Conservation (phyloP, 768 basidiomycete species). For the Hypholoma fasciculare region DNA sequence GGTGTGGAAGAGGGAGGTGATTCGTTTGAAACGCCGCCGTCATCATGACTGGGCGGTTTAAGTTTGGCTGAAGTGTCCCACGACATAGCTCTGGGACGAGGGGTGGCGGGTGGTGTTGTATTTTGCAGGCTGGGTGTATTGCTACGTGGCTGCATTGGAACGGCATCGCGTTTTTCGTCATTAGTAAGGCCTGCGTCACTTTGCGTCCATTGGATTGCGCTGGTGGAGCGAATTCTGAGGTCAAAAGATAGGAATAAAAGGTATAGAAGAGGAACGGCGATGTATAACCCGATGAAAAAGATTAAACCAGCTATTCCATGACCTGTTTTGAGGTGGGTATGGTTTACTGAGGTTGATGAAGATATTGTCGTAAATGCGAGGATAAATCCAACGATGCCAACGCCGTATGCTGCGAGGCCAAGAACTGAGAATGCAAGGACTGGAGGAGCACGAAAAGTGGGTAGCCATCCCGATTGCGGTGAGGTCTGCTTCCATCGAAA, state of each 20-base stretch:
- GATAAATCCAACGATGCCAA: conserved; percentile 64
- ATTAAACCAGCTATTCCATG: conserved; percentile 69
- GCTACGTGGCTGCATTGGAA: conserved; percentile 25
- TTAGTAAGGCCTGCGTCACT: conserved; percentile 24
- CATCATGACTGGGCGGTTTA: conserved; percentile 40
- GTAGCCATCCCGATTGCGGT: conserved; percentile 5
- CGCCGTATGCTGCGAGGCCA: conserved; percentile 46
- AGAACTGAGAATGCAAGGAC: conserved; percentile 38
- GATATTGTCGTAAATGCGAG: conserved; percentile 62
- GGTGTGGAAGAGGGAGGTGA: conserved; percentile 35
- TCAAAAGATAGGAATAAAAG: conserved; percentile 18
- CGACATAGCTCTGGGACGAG: conserved; percentile 47
- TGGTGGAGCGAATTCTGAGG: neutral
- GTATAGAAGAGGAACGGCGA: conserved; percentile 43
- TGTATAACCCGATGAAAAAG: conserved; percentile 64
- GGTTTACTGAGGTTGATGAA: conserved; percentile 19
- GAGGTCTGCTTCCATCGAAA: conserved; percentile 28
- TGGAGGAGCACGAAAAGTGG: conserved; percentile 14
- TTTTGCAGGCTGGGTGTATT: conserved; percentile 38
- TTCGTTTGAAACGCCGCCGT: conserved; percentile 46
- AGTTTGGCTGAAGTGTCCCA: conserved; percentile 46
- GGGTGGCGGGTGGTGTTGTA: conserved; percentile 41
- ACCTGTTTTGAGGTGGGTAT: conserved; percentile 47
- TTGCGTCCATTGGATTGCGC: conserved; percentile 1
- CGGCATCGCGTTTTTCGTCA: conserved; percentile 30